These are phyloP conservation scores for Phtheirospermum japonicum DNA, from an alignment of 257 asterid species.

Conservation along the genomic window DNA sequence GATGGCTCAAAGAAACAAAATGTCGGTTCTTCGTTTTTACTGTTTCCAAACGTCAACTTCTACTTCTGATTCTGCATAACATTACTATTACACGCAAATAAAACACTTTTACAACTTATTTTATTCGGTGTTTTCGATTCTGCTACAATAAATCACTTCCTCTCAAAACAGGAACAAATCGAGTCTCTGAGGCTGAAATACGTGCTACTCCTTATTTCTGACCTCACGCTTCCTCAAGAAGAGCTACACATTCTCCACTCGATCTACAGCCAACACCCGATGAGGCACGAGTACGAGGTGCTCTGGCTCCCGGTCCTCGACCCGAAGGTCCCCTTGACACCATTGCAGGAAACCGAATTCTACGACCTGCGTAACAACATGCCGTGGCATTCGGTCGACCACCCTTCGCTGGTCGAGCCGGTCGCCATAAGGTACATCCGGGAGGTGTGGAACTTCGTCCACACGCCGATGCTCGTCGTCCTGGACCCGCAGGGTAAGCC, in stretches of 20 bases:
- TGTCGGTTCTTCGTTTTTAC: conserved; percentile 23
- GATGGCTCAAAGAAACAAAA: conserved; percentile 38
- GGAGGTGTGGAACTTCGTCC: conserved; percentile 53
- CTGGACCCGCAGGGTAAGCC: conserved; percentile 81
- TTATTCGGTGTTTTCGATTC: no score
- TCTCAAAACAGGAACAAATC: conserved; percentile 64
- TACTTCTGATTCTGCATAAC: no score
- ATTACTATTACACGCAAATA: no score
- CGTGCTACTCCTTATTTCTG: conserved; percentile 70
- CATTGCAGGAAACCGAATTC: conserved; percentile 34
- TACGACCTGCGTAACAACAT: conserved; percentile 45
- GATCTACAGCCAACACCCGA: conserved; percentile 52
- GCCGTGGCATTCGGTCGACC: conserved; percentile 87
- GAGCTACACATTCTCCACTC: conserved; percentile 72
- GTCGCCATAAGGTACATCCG: conserved; percentile 57
- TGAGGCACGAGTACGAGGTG: conserved; percentile 65
- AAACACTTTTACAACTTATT: no score
- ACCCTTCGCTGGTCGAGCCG: conserved; percentile 58
- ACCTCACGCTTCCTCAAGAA: conserved; percentile 61
- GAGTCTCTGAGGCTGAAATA: conserved; percentile 61
- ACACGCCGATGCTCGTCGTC: conserved; percentile 76
- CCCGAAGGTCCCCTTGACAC: conserved; percentile 27
- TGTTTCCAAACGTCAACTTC: no score
- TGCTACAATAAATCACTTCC: no score
- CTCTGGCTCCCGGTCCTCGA: conserved; percentile 82